Evolutionary conservation across 1,139 yeast genomes (phyloP), one percentile per base, ranked within the genome.

Genomic region (Wickerhamomyces sp.): DNA sequence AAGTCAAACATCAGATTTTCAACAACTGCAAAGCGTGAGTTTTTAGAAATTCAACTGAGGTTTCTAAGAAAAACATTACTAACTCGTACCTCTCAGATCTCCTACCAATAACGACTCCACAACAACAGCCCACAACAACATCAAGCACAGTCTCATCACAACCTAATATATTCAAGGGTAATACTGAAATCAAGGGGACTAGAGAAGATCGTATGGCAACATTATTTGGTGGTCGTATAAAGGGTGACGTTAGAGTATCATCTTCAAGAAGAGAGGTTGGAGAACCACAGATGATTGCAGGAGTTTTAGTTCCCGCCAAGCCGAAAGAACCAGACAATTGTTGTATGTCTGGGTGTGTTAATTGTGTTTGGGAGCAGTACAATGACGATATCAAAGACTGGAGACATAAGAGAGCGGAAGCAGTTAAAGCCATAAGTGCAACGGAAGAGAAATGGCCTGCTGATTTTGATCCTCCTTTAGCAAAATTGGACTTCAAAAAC

Each of bases 291-390:
- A 55, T 58, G 3, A 79, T 91, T 7, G 91, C 81, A 0, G 97
- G 97, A 0, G 69, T 91, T 0, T 63, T 63, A 4, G 95, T 93
- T 0, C 96, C 96, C 3, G 79, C 77, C 15, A 76, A 75, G 58
- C 99, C 99, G 1, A 72, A 69, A 7, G 96, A 89, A 58, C 98
- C 98, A 3, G 95, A 90, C 58, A 90, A 91, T 63, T 93, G 99
- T 64, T 93, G 99, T 64, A 90, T 90, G 96, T 84, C 95, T 52
- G 99, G 99, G 2, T 93, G 99, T 64, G 81, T 89, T 36, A 88
- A 91, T 64, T 93, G 99, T 65, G 98, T 93, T 2, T 93, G 98
- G 98, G 97, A 91, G 57, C 68, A 87, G 46, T 93, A 79, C 63
- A 83, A 85, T 55, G 97, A 91, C 45, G 98, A 93, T 62, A 59